These are phyloP conservation scores for Elsinoe arachidis DNA, from an alignment of 2,329 filamentous ascomycete species.

Conservation along the genomic window DNA sequence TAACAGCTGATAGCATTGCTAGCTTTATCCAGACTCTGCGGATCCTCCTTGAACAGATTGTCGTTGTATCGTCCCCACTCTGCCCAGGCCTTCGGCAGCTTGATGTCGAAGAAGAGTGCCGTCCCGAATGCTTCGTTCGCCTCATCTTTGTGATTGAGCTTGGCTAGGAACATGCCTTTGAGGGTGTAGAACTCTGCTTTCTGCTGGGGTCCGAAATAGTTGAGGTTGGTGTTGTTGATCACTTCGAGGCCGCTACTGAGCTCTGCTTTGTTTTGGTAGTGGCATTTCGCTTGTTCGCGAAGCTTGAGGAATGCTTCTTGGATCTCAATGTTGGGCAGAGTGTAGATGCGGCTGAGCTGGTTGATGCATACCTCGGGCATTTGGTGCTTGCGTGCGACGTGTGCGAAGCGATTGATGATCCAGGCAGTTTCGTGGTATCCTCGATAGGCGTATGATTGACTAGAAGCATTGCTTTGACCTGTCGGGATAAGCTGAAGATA, in stretches of 20 bases:
- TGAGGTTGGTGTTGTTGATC: conserved; percentile 98
- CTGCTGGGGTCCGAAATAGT: conserved; percentile 91
- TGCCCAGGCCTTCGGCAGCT: conserved; percentile 93
- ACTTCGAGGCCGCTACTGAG: conserved; percentile 89
- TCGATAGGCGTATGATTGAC: conserved; percentile 90
- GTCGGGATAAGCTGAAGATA: conserved; percentile 77
- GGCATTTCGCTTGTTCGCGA: conserved; percentile 96
- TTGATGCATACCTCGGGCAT: conserved; percentile 95
- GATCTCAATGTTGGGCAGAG: conserved; percentile 97
- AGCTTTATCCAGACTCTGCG: conserved; percentile 70
- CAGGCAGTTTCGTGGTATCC: conserved; percentile 98
- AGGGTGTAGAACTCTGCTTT: conserved; percentile 99
- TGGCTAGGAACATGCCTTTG: conserved; percentile 98
- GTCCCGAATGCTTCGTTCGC: conserved; percentile 92
- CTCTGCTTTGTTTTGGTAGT: conserved; percentile 92
- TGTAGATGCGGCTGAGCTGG: conserved; percentile 96
- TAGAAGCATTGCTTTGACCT: conserved; percentile 66
- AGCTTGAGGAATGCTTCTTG: conserved; percentile 98
- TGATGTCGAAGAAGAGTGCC: conserved; percentile 90
- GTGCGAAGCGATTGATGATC: conserved; percentile 99
- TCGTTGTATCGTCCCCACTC: conserved; percentile 99
- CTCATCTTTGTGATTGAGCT: conserved; percentile 80
- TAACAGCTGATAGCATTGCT: conserved; percentile 93
- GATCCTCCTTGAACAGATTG: conserved; percentile 86
- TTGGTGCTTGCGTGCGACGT: conserved; percentile 93